Evolutionary conservation across 192 early-diverging fungal species (phyloP), one percentile per base, ranked within the genome.

Genomic region (Backusella macrospora): DNA sequence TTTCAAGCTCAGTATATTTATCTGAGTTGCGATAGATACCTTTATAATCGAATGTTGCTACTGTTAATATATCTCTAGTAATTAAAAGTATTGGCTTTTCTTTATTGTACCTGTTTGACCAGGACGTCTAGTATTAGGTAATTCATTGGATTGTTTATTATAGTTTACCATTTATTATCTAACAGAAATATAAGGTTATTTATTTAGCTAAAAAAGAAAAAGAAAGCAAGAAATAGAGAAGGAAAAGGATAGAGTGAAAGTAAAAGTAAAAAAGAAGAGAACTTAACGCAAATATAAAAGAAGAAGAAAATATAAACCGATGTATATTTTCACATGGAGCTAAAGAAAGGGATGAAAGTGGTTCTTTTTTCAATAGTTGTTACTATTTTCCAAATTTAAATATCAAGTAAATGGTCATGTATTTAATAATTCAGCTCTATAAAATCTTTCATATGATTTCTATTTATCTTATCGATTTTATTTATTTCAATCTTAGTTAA

Each of bases 61-160:
- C 29, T 2, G 39, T 23, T n/a, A 43, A 43, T 15, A 12, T 16
- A 14, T 26, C 21, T 23, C 1, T 6, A 29, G 15, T n/a, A 21
- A 74, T 34, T 21, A 44, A n/a, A 66, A 10, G 40, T 3, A 15
- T 37, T 8, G 14, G 21, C 1, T 18, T 62, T 44, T 18, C 21
- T 15, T 15, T 68, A 4, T 6, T 64, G 73, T 76, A 81, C 86
- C 86, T 67, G 86, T 85, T 72, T 81, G 81, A 38, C 86, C 86
- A 64, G 80, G 76, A 43, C 72, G 75, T 46, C 82, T 79, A 15
- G 83, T 80, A 59, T 80, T 80, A n/a, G 86, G 86, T 46, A 88
- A 38, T 44, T 83, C 77, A 69, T 83, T 46, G 38, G 80, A 81
- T 65, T 88, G 85, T 45, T 83, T 84, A 52, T 86, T 81, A 47